These are phyloP conservation scores for Epichloe typhina DNA, from an alignment of 2,329 filamentous ascomycete species.

Conservation along the genomic window DNA sequence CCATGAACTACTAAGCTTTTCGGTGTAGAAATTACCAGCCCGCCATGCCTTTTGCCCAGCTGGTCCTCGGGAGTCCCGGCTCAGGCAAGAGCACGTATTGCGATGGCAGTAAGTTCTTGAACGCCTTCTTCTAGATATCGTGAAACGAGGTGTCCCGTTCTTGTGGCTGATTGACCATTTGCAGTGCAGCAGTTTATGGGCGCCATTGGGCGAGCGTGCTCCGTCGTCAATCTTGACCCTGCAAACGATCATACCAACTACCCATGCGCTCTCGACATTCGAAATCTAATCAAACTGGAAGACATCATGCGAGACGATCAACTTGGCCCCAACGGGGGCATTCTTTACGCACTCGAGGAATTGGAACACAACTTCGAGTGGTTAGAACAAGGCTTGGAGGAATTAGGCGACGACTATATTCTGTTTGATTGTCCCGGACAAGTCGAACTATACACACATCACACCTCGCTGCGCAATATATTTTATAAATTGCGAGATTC, in stretches of 20 bases:
- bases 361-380: conserved; percentile 89
- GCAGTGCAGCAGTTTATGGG: conserved; percentile 92
- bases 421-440: conserved; percentile 95
- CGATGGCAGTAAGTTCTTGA: conserved; percentile 66
- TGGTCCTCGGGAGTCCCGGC: conserved; percentile 87
- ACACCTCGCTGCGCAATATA: conserved; percentile 81
- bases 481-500: conserved; percentile 83
- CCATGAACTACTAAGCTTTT: background rate
- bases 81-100: conserved; percentile 96
- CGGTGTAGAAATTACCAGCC: background rate
- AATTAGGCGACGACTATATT: conserved; percentile 79
- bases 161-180: background rate
- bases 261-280: conserved; percentile 79
- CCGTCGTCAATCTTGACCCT: conserved; percentile 90
- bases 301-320: conserved; percentile 89
- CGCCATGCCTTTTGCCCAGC: conserved; percentile 53
- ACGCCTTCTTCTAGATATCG: background rate
- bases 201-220: conserved; percentile 88
- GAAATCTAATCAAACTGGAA: conserved; percentile 77
- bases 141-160: background rate
- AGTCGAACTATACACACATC: conserved; percentile 93
- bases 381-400: conserved; percentile 68
- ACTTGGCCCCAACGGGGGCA: conserved; percentile 82
- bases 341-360: conserved; percentile 89
- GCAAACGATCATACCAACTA: conserved; percentile 91